phyloP scores from a whole-genome alignment of 2,329 filamentous ascomycete species.

The Akanthomyces dipterigenus region DNA sequence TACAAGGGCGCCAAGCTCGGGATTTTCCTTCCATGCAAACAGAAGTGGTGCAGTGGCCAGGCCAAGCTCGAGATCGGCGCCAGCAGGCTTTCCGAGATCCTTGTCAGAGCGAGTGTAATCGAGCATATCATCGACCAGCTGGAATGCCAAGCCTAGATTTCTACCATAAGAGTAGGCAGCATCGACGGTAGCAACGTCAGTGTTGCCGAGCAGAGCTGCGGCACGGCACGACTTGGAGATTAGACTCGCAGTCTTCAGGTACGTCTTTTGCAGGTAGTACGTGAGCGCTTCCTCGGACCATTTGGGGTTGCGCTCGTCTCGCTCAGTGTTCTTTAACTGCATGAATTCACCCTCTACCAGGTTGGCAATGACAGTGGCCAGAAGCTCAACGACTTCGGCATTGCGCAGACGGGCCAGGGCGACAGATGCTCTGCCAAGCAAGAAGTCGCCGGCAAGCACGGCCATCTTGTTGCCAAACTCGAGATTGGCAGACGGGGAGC shows the following conservation, averaged over 20 bases:
- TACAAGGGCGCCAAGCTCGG: conserved; percentile 78
- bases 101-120: conserved; percentile 84
- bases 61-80: conserved; percentile 87
- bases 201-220: conserved; percentile 75
- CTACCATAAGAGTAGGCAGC: conserved; percentile 88
- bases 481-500: conserved; percentile 80
- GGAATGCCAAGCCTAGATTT: conserved; percentile 90
- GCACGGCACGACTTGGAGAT: conserved; percentile 96
- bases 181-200: conserved; percentile 72
- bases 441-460: conserved; percentile 92
- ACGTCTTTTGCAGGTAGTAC: conserved; percentile 98
- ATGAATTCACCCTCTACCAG: conserved; percentile 98
- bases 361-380: conserved; percentile 95
- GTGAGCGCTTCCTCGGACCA: conserved; percentile 85
- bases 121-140: conserved; percentile 95
- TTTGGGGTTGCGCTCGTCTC: conserved; percentile 73
- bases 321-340: conserved; percentile 94
- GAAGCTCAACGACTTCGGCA: conserved; percentile 86
- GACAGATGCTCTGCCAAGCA: conserved; percentile 87
- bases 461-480: conserved; percentile 99
- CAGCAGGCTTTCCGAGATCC: conserved; percentile 89
- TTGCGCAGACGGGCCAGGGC: conserved; percentile 85
- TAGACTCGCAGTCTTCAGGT: conserved; percentile 90
- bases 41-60: conserved; percentile 88
- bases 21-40: conserved; percentile 89